Base-by-base conservation (phyloP, 805 yeast species). In the Zygotorulaspora sp. region DNA sequence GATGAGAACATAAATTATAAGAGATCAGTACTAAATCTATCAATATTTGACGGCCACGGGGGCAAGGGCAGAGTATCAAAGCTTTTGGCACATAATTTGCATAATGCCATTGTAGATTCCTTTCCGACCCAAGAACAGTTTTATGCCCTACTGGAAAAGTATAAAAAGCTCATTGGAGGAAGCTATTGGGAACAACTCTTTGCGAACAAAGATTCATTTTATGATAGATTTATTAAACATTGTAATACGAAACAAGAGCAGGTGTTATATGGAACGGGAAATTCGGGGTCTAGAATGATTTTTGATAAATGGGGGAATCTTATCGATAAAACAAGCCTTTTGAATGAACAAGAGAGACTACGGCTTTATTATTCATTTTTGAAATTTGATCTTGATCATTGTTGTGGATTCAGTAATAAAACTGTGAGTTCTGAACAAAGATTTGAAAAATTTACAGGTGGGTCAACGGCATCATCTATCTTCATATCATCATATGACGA, bases 31-130 rank as follows among this genome's bases (percentile, higher is more conserved):
- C 83, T 90, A 63, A 77, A 76, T 48, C 79, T 85, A 52, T 76
- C 77, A 31, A 72, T 92, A 1, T 88, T 84, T 60, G 98, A 92
- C 63, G 98, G 98, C 7, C 98, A 92, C 63, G 98, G 97, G 6
- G 95, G 96, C 15, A 71, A 69, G 16, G 79, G 80, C 37, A 38
- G 45, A 20, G 85, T 95, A 51, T 71, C 88, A 31, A 70, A 67
- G 16, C 83, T 72, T 52, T 65, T 89, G 9, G 63, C 70, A 14
- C 61, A 68, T 3, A 66, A 77, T 38, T 66, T 92, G 20, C 78
- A 70, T 38, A 57, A 54, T 47, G 70, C 59, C 50, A 75, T 74
- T 55, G 95, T 78, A 46, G 50, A 45, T 24, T 68, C 58, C 34
- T 36, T 54, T 1, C 52, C 58, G 0, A 48, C 50, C 4, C 44